Evolutionary conservation across 768 basidiomycete species (phyloP).

Genomic region (Tricholoma saponaceum): DNA sequence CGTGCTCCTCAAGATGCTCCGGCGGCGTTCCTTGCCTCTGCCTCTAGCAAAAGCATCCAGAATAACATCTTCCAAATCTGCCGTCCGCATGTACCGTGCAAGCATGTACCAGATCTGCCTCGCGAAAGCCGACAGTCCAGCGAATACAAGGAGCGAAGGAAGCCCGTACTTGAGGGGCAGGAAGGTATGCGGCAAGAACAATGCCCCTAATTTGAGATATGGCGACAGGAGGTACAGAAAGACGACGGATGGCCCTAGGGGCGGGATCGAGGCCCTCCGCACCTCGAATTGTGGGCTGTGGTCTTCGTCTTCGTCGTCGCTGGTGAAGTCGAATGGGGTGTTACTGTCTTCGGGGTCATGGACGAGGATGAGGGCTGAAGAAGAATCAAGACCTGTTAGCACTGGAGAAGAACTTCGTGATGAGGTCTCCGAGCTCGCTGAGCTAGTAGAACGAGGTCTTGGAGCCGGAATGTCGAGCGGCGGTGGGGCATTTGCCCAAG

Average conservation of each 20-base stretch:
- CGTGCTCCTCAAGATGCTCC: constrained; percentile 38
- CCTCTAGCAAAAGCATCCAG: constrained; percentile 57
- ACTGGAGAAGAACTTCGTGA: constrained; percentile 19
- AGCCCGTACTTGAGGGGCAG: constrained; percentile 48
- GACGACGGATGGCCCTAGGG: constrained; percentile 52
- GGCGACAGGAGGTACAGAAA: constrained; percentile 70
- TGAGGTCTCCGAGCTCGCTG: constrained; percentile 21
- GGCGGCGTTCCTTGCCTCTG: constrained; percentile 44
- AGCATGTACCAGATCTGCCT: constrained; percentile 76
- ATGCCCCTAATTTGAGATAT: constrained; percentile 67
- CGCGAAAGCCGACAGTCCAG: constrained; percentile 54
- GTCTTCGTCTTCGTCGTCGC: constrained; percentile 45
- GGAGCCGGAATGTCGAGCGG: constrained; percentile 9
- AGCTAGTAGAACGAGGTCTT: constrained; percentile 17
- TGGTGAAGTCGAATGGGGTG: constrained; percentile 34
- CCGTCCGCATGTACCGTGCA: constrained; percentile 63
- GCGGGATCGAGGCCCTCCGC: constrained; percentile 39
- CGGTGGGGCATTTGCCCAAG: constrained; percentile 13
- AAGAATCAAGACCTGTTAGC: constrained; percentile 31
- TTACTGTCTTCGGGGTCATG: constrained; percentile 45
- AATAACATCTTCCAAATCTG: constrained; percentile 63
- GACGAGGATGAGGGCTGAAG: constrained; percentile 61
- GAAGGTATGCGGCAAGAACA: constrained; percentile 49
- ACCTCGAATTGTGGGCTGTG: constrained; percentile 43
- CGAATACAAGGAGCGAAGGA: constrained; percentile 46